Conservation (phyloP, 345 rosid genomes). For the Dipteronia sinensis region DNA sequence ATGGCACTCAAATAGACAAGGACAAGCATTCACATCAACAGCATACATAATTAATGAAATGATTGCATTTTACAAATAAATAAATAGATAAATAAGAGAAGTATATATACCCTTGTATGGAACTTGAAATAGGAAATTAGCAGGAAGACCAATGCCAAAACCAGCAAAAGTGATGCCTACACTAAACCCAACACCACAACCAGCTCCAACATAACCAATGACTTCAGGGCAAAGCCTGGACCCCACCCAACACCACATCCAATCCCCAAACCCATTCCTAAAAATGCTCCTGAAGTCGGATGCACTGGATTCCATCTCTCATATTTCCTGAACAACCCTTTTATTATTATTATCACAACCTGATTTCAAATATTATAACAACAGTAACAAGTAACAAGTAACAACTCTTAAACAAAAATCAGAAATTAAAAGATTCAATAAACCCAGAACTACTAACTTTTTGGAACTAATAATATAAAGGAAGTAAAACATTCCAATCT, state of each 20-base stretch:
- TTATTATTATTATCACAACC: conserved; percentile 75
- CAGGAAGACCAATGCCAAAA: conserved; percentile 89
- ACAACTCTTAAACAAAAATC: too few relatives aligned
- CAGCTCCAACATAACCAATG: conserved; percentile 87
- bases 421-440: too few relatives aligned
- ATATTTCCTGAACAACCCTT: conserved; percentile 76
- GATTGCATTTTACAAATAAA: too few relatives aligned
- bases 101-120: conserved; percentile 58
- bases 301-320: conserved; percentile 93
- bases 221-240: conserved; percentile 95
- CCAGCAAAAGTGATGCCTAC: conserved; percentile 88
- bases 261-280: conserved; percentile 93
- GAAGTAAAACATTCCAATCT: too few relatives aligned
- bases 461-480: too few relatives aligned
- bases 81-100: background rate
- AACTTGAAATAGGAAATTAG: conserved; percentile 51
- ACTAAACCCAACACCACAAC: conserved; percentile 86
- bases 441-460: too few relatives aligned
- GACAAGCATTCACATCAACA: too few relatives aligned
- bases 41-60: too few relatives aligned
- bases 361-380: conserved; percentile 17
- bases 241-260: conserved; percentile 99
- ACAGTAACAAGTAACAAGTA: too few relatives aligned
- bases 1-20: background rate
- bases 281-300: conserved; percentile 85